phyloP scores from a whole-genome alignment of 129 eudicot species.

The Smallanthus sonchifolius region DNA sequence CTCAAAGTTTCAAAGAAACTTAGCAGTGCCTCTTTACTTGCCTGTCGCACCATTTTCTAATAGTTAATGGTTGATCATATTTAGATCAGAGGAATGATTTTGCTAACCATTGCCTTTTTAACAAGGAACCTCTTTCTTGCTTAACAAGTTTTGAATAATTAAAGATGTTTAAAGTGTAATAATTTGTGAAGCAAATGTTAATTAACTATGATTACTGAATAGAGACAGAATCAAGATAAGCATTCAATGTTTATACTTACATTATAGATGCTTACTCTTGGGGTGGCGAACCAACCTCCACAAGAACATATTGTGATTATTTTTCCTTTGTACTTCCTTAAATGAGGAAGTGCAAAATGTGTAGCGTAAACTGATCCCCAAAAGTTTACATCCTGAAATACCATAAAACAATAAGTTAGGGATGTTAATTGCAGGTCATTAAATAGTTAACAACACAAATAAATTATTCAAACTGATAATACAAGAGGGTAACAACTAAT shows the following conservation, averaged over 20 bases:
- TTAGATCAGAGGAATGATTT: not conserved
- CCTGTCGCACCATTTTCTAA: conserved; percentile 5
- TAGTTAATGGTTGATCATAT: not conserved
- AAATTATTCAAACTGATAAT: too few relatives aligned
- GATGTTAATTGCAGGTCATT: not conserved
- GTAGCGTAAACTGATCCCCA: conserved; percentile 60
- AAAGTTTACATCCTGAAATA: conserved; percentile 47
- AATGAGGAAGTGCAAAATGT: conserved; percentile 46
- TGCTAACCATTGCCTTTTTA: not conserved
- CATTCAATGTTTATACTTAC: conserved; percentile 18
- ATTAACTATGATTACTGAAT: not conserved
- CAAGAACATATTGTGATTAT: conserved; percentile 44
- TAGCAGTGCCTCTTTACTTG: conserved; percentile 28
- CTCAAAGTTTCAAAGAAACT: conserved; percentile 31
- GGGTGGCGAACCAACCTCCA: conserved; percentile 46
- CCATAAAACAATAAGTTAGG: not conserved
- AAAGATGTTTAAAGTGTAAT: too few relatives aligned
- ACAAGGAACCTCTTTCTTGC: not conserved
- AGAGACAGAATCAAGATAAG: not conserved
- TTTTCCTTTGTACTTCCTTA: conserved; percentile 45
- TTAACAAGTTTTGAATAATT: too few relatives aligned
- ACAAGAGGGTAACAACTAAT: too few relatives aligned
- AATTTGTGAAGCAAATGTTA: not conserved
- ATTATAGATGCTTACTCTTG: conserved; percentile 42
- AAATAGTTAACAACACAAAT: too few relatives aligned